These are phyloP conservation scores for Coemansia sp. DNA, from an alignment of 192 early-diverging fungal genomes.

Conservation along the genomic window DNA sequence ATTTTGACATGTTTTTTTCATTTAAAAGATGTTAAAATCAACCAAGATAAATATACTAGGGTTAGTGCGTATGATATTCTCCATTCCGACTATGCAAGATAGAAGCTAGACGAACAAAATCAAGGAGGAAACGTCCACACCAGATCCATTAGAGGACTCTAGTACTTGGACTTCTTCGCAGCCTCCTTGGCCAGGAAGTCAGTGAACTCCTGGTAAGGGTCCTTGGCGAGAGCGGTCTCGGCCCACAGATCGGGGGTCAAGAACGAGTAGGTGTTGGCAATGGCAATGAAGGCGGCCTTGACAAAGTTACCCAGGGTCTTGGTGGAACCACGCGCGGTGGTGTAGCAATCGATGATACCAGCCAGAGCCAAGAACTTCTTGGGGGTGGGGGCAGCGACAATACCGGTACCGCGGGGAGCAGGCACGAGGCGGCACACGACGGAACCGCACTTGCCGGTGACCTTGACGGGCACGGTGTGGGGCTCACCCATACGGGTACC, in stretches of 20 bases:
- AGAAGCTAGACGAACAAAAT: slow-evolving; percentile 1
- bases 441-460: slow-evolving; percentile 96
- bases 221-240: slow-evolving; percentile 84
- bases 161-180: slow-evolving; percentile 58
- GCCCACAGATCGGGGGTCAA: slow-evolving; percentile 97
- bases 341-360: slow-evolving; percentile 98
- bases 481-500: slow-evolving; percentile 94
- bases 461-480: slow-evolving; percentile 98
- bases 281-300: slow-evolving; percentile 98
- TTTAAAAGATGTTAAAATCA: neutral
- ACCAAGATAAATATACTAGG: neutral
- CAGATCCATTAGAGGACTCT: slow-evolving; percentile 7
- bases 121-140: neutral
- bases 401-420: slow-evolving; percentile 99
- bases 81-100: neutral
- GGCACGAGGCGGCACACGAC: slow-evolving; percentile 91
- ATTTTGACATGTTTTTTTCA: neutral
- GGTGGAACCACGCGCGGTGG: slow-evolving; percentile 94
- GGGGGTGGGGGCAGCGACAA: slow-evolving; percentile 95
- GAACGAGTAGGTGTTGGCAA: slow-evolving; percentile 96
- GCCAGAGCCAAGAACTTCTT: slow-evolving; percentile 98
- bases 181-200: slow-evolving; percentile 71
- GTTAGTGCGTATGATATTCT: neutral
- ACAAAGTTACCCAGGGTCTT: slow-evolving; percentile 99
- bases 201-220: slow-evolving; percentile 90